A percentile compares a stretch with the other conserved stretches of the same genome.
Conservation (phyloP, 176 grass and related monocot species). For the Olyra latifolia region DNA sequence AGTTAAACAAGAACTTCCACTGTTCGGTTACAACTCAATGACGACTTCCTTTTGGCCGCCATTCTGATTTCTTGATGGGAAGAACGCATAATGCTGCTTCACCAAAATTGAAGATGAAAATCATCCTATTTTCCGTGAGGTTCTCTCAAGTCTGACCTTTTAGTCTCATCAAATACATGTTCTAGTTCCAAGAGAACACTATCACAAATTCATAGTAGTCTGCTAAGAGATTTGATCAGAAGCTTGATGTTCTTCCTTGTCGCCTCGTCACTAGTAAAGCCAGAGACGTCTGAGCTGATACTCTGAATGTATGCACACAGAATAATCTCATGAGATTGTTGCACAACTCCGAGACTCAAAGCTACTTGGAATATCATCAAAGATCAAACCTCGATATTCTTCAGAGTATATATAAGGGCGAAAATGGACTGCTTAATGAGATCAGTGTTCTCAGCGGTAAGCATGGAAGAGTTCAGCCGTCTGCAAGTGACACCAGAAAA, state of each 20-base stretch:
- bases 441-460: slow-evolving; percentile 50
- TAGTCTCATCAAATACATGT: neutral
- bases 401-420: slow-evolving; percentile 42
- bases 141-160: neutral
- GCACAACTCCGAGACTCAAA: neutral
- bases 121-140: neutral
- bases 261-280: slow-evolving; percentile 52
- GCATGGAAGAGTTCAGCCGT: slow-evolving; percentile 41
- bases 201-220: slow-evolving; percentile 22
- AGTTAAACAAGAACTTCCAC: neutral
- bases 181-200: neutral
- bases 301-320: slow-evolving; percentile 31
- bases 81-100: neutral
- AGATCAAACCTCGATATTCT: slow-evolving; percentile 45
- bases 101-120: neutral
- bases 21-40: neutral
- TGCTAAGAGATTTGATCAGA: slow-evolving; percentile 52
- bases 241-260: slow-evolving; percentile 50
- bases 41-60: neutral
- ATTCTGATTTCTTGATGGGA: neutral
- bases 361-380: neutral
- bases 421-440: slow-evolving; percentile 47
- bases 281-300: slow-evolving; percentile 53
- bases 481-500: slow-evolving; percentile 20
- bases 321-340: neutral